phyloP scores from a whole-genome alignment of 1,284 basidiomycete genomes.

The Coniferiporia weirii region DNA sequence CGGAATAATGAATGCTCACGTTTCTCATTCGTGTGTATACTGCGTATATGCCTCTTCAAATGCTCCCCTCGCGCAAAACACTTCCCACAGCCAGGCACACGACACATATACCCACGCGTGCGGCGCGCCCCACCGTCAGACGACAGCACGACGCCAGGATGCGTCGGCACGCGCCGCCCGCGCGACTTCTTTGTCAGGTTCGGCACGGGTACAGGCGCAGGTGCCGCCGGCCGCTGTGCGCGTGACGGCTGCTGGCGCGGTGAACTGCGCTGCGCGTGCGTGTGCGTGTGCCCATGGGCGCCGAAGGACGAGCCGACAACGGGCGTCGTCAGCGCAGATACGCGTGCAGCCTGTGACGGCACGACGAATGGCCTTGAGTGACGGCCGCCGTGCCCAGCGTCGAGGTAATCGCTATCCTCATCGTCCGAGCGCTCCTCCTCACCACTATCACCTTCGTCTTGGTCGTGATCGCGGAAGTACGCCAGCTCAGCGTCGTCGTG shows the following conservation, averaged over 20 bases:
- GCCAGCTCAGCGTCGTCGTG: background rate
- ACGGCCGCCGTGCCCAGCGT: background rate
- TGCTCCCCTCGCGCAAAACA: slow-evolving; percentile 76
- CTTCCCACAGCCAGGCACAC: slow-evolving; percentile 72
- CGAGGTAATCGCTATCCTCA: slow-evolving; percentile 13
- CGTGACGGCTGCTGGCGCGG: background rate
- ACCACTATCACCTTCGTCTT: background rate
- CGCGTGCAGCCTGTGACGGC: slow-evolving; percentile 15
- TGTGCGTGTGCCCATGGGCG: background rate
- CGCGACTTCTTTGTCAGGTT: slow-evolving; percentile 71
- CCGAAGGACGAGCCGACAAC: slow-evolving; percentile 1
- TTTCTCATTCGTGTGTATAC: slow-evolving; percentile 79
- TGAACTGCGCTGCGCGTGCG: background rate
- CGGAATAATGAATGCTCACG: slow-evolving; percentile 41
- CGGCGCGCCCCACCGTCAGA: slow-evolving; percentile 26
- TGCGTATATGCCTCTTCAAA: slow-evolving; percentile 71
- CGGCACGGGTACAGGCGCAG: slow-evolving; percentile 63
- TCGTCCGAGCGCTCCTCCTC: slow-evolving; percentile 10
- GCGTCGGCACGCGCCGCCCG: slow-evolving; percentile 63
- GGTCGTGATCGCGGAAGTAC: background rate
- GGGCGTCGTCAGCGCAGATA: slow-evolving; percentile 9
- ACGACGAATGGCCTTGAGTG: slow-evolving; percentile 10
- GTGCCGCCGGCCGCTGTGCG: slow-evolving; percentile 10
- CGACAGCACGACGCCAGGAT: slow-evolving; percentile 33
- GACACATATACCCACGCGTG: slow-evolving; percentile 62